phyloP scores from a whole-genome alignment of 192 early-diverging fungal genomes.

The Coemansia javaensis region DNA sequence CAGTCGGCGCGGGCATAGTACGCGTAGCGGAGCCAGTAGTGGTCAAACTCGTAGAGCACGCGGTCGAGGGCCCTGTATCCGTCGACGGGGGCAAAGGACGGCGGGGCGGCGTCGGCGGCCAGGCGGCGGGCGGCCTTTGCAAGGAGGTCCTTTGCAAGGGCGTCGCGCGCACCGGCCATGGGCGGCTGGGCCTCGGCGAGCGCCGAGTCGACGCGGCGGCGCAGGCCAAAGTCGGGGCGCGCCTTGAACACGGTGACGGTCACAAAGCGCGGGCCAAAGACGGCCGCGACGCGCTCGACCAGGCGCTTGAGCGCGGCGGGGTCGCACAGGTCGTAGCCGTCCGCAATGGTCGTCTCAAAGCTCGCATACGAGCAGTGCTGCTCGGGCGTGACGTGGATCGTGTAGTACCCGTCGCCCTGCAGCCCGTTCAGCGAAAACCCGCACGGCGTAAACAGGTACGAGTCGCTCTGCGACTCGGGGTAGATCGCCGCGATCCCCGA shows the following conservation, averaged over 20 bases:
- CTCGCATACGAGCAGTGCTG: constrained; percentile 98
- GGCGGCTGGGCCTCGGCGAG: neutral
- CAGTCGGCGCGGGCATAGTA: constrained; percentile 54
- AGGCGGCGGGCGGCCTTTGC: constrained; percentile 1
- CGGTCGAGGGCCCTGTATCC: constrained; percentile 65
- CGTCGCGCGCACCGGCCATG: neutral
- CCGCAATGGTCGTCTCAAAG: constrained; percentile 90
- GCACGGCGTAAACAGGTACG: constrained; percentile 91
- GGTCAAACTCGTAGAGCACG: constrained; percentile 77
- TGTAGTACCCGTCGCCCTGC: constrained; percentile 80
- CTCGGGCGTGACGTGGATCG: constrained; percentile 97
- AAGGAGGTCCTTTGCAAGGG: neutral
- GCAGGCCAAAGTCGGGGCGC: constrained; percentile 8
- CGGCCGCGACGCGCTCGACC: constrained; percentile 67
- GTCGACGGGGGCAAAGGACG: constrained; percentile 47
- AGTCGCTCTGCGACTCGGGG: constrained; percentile 77
- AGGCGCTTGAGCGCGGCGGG: constrained; percentile 58
- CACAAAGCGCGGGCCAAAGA: constrained; percentile 79
- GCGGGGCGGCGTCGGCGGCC: constrained; percentile 13
- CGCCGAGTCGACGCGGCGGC: neutral
- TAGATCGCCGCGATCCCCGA: constrained; percentile 81
- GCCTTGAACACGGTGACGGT: constrained; percentile 76
- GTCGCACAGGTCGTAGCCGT: constrained; percentile 43
- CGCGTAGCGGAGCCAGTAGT: constrained; percentile 74
- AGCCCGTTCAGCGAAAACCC: constrained; percentile 95